Evolutionary conservation across 225 moss, liverwort and hornwort species (phyloP).

Genomic region (Climacium dendroides): DNA sequence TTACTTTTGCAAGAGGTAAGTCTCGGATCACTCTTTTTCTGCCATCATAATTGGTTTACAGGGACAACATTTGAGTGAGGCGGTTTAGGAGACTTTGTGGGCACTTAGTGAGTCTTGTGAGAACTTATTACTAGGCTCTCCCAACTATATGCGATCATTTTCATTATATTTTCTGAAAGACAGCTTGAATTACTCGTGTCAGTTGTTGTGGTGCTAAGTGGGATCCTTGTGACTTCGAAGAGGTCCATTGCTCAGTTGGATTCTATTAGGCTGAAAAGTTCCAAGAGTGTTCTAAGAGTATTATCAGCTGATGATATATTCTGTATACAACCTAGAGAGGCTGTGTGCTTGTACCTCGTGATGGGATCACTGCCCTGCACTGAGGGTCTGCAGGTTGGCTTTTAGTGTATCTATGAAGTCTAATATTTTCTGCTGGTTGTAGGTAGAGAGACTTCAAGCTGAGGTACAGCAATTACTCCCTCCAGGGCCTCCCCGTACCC

Average conservation of each 20-base stretch:
- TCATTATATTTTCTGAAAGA: not conserved
- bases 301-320: not conserved
- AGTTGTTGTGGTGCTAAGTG: not conserved
- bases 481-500: slow-evolving; percentile 65
- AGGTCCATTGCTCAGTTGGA: not conserved
- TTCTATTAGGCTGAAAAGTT: not conserved
- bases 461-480: slow-evolving; percentile 85
- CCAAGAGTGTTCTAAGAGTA: not conserved
- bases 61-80: not conserved
- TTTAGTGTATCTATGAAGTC: not conserved
- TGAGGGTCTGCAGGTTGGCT: not conserved
- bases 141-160: not conserved
- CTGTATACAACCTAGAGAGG: not conserved
- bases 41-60: not conserved
- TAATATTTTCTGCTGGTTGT: slow-evolving; percentile 1
- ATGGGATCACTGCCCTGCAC: not conserved
- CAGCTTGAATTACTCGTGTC: not conserved
- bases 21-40: not conserved
- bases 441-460: slow-evolving; percentile 72
- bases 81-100: not conserved
- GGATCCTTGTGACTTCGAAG: not conserved
- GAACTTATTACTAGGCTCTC: not conserved
- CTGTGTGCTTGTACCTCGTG: not conserved
- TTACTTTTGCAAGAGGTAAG: slow-evolving; percentile 91
- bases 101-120: not conserved